Evolutionary conservation across 2,329 filamentous ascomycete species (phyloP), one percentile per base, ranked within the genome.

Genomic region (Trichoderma gracile): DNA sequence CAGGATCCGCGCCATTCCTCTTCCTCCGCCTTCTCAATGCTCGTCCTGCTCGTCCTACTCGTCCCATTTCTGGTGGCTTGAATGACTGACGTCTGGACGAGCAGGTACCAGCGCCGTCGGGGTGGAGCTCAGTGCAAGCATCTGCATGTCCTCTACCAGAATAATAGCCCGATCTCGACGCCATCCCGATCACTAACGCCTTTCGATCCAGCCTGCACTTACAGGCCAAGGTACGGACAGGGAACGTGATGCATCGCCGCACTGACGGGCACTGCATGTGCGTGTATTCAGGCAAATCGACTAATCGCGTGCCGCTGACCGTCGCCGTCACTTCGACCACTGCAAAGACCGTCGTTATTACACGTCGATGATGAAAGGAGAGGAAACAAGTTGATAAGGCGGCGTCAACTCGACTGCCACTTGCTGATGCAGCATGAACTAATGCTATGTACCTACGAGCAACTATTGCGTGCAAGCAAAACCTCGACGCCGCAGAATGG

Each of bases 401-500:
- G 47, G 47, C 40, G 58, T 30, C 57, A 52, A 60, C 45, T 25
- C 46, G 45, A 60, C 50, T 60, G 57, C 46, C 57, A 60, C 57
- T 33, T 42, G 46, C 57, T 61, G 58, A 61, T 43, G 38, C 23
- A 53, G 30, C 42, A 14, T 49, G 23, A 61, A 49, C 46, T 30
- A 27, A 27, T 27, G 25, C 3, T 5, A 52, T 17, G 38, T 5
- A 7, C 30, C 56, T 33, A 25, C 49, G n/a, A 61, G 38, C 38
- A 54, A 54, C 52, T 40, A 40, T 23, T 21, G 30, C 12, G 19
- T 40, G 38, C 52, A 45, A 21, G 40, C 27, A 53, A 62, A 62
- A 62, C 59, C 38, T 62, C 59, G 40, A 62, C 59, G 59, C 59
- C 59, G 40, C 59, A 54, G 5, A 38, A 46, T 54, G 58, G 58